These are phyloP conservation scores for Vigna trinervia DNA, from an alignment of 306 rosid species.

Conservation along the genomic window DNA sequence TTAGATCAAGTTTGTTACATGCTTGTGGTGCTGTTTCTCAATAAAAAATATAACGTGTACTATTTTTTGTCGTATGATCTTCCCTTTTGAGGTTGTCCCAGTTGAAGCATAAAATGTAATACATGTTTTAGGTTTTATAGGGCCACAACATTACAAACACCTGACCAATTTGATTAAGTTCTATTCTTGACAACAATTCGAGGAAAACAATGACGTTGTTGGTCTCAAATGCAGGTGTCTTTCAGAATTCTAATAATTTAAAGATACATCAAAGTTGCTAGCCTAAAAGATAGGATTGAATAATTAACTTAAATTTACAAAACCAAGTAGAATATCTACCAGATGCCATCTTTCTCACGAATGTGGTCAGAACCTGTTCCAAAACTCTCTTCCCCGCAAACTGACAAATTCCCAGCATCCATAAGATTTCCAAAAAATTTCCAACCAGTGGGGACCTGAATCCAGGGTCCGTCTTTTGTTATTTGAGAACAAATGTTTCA, in stretches of 20 bases:
- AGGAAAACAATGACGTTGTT: conserved; percentile 6
- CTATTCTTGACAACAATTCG: not conserved
- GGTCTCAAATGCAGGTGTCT: not conserved
- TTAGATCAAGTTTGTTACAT: not conserved
- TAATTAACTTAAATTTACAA: not conserved
- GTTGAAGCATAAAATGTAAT: not conserved
- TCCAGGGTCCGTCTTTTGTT: conserved; percentile 41
- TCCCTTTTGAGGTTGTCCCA: not conserved
- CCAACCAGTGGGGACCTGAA: conserved; percentile 99
- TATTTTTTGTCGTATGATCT: not conserved
- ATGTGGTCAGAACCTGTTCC: conserved; percentile 99
- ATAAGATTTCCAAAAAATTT: conserved; percentile 98
- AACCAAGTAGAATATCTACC: conserved; percentile 62
- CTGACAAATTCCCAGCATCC: conserved; percentile 94
- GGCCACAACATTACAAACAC: not conserved
- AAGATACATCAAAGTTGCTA: not conserved
- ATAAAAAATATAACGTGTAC: not conserved
- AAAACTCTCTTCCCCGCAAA: conserved; percentile 98
- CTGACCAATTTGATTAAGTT: conserved; percentile 2
- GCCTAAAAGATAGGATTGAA: conserved; percentile 17
- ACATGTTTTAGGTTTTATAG: not conserved
- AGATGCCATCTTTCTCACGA: conserved; percentile 98
- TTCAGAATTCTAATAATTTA: conserved; percentile 19
- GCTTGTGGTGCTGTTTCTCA: not conserved
- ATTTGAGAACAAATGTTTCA: conserved; percentile 25